Percentiles rank a stretch among this genome's conserved stretches.
Evolutionary conservation across 306 rosid species (phyloP).

Genomic region (Styphnolobium japonicum): DNA sequence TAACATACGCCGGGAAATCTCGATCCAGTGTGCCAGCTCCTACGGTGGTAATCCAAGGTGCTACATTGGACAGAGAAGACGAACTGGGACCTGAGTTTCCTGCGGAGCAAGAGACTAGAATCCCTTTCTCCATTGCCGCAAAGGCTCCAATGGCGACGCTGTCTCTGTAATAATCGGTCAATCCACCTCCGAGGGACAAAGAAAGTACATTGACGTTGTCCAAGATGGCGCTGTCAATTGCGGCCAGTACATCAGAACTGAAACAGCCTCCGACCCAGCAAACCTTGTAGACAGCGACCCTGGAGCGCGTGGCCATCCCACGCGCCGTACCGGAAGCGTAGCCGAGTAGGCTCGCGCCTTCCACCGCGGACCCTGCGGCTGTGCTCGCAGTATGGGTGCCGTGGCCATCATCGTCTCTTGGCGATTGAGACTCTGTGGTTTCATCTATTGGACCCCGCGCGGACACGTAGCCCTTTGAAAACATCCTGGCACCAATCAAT

Average conservation of each 20-base stretch:
- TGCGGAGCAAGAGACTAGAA: conserved; percentile 63
- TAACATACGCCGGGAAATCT: conserved; percentile 62
- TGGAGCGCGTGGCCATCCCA: conserved; percentile 73
- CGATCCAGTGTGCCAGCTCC: conserved; percentile 96
- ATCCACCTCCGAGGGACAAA: conserved; percentile 66
- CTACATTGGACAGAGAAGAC: conserved; percentile 44
- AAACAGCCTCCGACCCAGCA: conserved; percentile 62
- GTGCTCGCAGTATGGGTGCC: conserved; percentile 86
- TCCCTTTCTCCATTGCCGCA: conserved; percentile 79
- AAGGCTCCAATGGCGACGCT: conserved; percentile 67
- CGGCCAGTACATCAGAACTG: conserved; percentile 63
- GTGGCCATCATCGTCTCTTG: conserved; percentile 78
- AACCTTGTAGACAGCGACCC: conserved; percentile 72
- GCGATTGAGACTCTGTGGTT: conserved; percentile 45
- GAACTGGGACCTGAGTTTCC: conserved; percentile 68
- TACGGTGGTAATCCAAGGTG: conserved; percentile 92
- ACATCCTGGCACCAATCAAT: conserved; percentile 73
- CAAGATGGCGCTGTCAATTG: conserved; percentile 63
- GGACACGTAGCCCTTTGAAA: conserved; percentile 49
- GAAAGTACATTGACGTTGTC: conserved; percentile 76
- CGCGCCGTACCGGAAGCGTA: conserved; percentile 72
- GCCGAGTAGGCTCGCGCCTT: conserved; percentile 51
- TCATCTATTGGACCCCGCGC: conserved; percentile 40
- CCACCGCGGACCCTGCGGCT: conserved; percentile 60
- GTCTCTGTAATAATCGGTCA: conserved; percentile 46